Evolutionary conservation across 805 yeast genomes (phyloP).

Genomic region (Cyberlindnera lachancei): DNA sequence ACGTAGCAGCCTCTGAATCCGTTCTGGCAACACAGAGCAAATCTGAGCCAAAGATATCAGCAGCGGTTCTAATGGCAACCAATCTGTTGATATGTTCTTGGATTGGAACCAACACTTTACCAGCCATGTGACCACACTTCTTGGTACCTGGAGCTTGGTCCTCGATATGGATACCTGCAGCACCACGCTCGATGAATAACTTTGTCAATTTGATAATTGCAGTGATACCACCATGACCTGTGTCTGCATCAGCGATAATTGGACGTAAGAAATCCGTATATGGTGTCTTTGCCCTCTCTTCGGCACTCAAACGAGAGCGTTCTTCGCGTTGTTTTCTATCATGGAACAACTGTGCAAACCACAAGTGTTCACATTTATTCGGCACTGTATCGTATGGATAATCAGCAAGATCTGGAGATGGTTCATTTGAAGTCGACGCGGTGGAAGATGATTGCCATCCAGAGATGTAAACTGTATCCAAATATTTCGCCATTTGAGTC

Average conservation of each 20-base stretch:
- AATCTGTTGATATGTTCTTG: constrained; percentile 95
- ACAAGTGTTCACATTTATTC: constrained; percentile 93
- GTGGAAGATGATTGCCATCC: constrained; percentile 99
- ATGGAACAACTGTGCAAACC: constrained; percentile 95
- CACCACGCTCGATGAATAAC: constrained; percentile 95
- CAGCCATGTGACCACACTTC: constrained; percentile 99
- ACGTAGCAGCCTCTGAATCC: constrained; percentile 96
- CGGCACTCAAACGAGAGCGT: constrained; percentile 41
- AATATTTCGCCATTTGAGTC: constrained; percentile 92
- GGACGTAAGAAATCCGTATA: constrained; percentile 89
- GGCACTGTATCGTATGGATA: constrained; percentile 99
- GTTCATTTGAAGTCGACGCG: constrained; percentile 95
- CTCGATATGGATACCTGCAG: constrained; percentile 97
- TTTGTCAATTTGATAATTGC: constrained; percentile 94
- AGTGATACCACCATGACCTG: constrained; percentile 98
- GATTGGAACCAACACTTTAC: constrained; percentile 93
- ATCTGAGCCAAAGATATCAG: constrained; percentile 87
- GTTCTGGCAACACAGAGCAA: constrained; percentile 89
- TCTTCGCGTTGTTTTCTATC: constrained; percentile 92
- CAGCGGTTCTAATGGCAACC: constrained; percentile 89
- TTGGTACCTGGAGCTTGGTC: constrained; percentile 99
- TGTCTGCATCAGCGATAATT: constrained; percentile 94
- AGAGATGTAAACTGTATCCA: constrained; percentile 87
- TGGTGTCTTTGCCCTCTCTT: constrained; percentile 61
- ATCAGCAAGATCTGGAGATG: constrained; percentile 97